phyloP scores from a whole-genome alignment of 208 protist genomes.

The Herpetomonas tarakana region DNA sequence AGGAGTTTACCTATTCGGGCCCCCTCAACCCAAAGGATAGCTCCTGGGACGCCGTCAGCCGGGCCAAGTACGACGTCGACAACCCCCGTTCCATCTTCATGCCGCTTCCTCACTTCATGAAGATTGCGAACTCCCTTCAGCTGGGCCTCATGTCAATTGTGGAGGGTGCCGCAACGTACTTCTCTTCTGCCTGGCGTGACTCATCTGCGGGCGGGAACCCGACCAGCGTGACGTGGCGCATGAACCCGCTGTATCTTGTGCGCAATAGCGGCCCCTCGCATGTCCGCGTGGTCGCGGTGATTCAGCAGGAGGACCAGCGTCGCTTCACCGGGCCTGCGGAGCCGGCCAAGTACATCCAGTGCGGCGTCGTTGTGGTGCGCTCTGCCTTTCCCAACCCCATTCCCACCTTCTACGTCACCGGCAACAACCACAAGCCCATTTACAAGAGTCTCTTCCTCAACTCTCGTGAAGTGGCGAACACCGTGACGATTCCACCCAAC shows the following conservation, averaged over 20 bases:
- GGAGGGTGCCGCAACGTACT: slow-evolving; percentile 27
- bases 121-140: slow-evolving; percentile 47
- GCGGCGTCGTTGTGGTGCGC: slow-evolving; percentile 49
- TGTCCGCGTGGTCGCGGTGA: slow-evolving; percentile 32
- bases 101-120: slow-evolving; percentile 49
- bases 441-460: slow-evolving; percentile 80
- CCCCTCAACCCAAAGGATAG: slow-evolving; percentile 50
- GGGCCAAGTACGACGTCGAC: slow-evolving; percentile 33
- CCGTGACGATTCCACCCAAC: slow-evolving; percentile 45
- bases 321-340: slow-evolving; percentile 33
- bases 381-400: slow-evolving; percentile 26
- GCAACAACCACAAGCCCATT: slow-evolving; percentile 58
- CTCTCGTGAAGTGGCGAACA: slow-evolving; percentile 66
- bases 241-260: slow-evolving; percentile 73
- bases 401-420: slow-evolving; percentile 56
- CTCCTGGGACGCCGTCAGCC: slow-evolving; percentile 44
- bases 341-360: slow-evolving; percentile 51
- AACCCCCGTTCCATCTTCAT: slow-evolving; percentile 59
- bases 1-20: slow-evolving; percentile 49
- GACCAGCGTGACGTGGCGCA: slow-evolving; percentile 60
- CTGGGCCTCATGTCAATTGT: slow-evolving; percentile 49
- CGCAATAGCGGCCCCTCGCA: slow-evolving; percentile 39
- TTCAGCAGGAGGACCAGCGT: slow-evolving; percentile 68
- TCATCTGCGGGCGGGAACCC: slow-evolving; percentile 61
- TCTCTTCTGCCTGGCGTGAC: slow-evolving; percentile 42